Percentiles rank a stretch among this genome's conserved stretches.
phyloP scores from a whole-genome alignment of 2,329 filamentous ascomycete genomes.

The Allantophomopsis lycopodina region DNA sequence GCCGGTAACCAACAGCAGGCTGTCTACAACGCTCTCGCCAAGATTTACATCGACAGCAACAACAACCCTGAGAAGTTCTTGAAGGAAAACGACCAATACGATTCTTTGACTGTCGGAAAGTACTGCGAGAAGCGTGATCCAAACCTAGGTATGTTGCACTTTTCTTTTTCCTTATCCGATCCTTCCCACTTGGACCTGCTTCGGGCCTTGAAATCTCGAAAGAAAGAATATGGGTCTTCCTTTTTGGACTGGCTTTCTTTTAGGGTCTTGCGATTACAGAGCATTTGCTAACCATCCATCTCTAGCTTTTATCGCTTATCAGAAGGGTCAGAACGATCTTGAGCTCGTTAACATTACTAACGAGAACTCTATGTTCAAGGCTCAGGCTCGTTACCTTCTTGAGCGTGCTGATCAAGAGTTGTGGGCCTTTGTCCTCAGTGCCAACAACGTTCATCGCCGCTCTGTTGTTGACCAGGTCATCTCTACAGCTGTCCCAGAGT shows the following conservation, averaged over 20 bases:
- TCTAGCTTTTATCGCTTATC: conserved; percentile 82
- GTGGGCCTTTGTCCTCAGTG: conserved; percentile 87
- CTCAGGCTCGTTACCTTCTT: conserved; percentile 89
- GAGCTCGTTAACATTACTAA: conserved; percentile 97
- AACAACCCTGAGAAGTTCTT: conserved; percentile 96
- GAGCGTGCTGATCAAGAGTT: conserved; percentile 83
- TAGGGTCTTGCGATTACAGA: too few relatives aligned
- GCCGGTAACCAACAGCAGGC: conserved; percentile 91
- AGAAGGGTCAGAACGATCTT: conserved; percentile 92
- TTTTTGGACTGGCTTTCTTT: too few relatives aligned
- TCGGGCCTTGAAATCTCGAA: too few relatives aligned
- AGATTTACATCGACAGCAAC: conserved; percentile 99
- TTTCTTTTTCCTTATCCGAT: not conserved
- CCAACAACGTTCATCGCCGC: conserved; percentile 90
- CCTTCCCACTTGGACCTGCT: too few relatives aligned
- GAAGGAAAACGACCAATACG: conserved; percentile 94
- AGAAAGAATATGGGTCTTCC: too few relatives aligned
- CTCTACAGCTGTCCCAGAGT: conserved; percentile 86
- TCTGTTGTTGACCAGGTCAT: conserved; percentile 95
- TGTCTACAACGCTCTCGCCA: conserved; percentile 91
- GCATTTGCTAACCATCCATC: not conserved
- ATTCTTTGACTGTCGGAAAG: conserved; percentile 83
- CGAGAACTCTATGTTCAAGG: conserved; percentile 99
- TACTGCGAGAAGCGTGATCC: conserved; percentile 99
- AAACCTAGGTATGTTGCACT: conserved; percentile 38